Base-by-base conservation (phyloP, 768 basidiomycete genomes). In the Chalciporus chontae region DNA sequence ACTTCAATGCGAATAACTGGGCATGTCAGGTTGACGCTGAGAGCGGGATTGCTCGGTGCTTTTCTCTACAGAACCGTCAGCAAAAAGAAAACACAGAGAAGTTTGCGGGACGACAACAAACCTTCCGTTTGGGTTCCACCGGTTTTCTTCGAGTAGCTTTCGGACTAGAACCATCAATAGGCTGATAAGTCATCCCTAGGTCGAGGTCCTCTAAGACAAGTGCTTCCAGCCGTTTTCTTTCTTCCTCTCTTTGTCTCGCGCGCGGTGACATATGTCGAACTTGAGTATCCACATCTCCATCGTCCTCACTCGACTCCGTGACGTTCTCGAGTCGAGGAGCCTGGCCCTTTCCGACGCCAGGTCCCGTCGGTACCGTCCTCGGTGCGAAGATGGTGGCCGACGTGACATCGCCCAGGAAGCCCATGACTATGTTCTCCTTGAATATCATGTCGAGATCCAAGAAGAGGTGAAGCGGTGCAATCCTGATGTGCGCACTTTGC, bases 391-490 rank as follows among this genome's bases (percentile, higher is more conserved):
- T 50, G 19, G 51, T 27, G 18, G 59, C 47, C 1, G 53, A 62
- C n/a, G 63, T 55, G 31, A 77, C 34, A 13, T 77, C 75, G 8
- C 79, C 71, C 38, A 85, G 34, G 53, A 86, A 87, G 0, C 66
- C 60, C 29, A 79, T 60, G 40, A 74, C 68, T 51, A 65, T 71
- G 44, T 52, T 59, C 57, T 69, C 56, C 51, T 71, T 61, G 43
- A 80, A 55, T 17, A 74, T 55, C 47, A 71, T 63, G 29, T 68
- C 76, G 40, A 90, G 69, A 63, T 94, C 90, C 23, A 89, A 45
- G 60, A 91, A 90, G n/a, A 87, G 37, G 59, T 93, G 91, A 9
- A 94, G 57, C 9, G 92, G 86, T 9, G 72, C 71, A 8, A 80
- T 59, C 24, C 76, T 70, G 27, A 81, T 43, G 5, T 71, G 60